phyloP scores from a whole-genome alignment of 2,329 filamentous ascomycete genomes.

The Arthroderma sp. region DNA sequence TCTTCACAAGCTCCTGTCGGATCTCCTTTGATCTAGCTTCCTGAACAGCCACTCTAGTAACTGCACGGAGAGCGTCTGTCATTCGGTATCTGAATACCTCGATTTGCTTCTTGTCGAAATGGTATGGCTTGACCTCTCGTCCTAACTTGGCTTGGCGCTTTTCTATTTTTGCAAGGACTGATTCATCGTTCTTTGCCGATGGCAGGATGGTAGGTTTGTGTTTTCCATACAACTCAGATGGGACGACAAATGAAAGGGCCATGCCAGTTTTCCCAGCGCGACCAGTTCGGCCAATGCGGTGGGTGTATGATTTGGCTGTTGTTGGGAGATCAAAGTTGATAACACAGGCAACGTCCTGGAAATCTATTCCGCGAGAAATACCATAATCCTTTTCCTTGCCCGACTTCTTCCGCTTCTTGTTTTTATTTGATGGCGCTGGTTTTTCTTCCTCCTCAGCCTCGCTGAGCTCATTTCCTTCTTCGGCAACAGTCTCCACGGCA shows the following conservation, averaged over 20 bases:
- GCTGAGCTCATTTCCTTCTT: conserved; percentile 17
- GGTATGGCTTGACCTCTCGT: conserved; percentile 76
- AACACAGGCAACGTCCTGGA: conserved; percentile 86
- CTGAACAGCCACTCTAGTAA: conserved; percentile 78
- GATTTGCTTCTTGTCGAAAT: conserved; percentile 87
- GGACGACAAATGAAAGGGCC: conserved; percentile 89
- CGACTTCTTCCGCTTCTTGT: conserved; percentile 52
- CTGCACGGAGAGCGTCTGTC: conserved; percentile 78
- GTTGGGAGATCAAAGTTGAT: conserved; percentile 94
- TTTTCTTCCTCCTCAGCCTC: conserved; percentile 29
- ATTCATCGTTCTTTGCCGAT: conserved; percentile 70
- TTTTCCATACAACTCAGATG: conserved; percentile 68
- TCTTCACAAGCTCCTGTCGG: conserved; percentile 78
- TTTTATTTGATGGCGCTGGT: conserved; percentile 26
- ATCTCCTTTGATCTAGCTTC: conserved; percentile 83
- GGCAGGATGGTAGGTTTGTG: conserved; percentile 74
- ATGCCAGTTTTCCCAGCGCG: conserved; percentile 85
- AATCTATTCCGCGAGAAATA: conserved; percentile 92
- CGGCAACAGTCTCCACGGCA: conserved; percentile 17
- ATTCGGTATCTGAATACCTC: conserved; percentile 92
- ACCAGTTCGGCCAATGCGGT: conserved; percentile 87
- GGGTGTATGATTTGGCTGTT: conserved; percentile 85
- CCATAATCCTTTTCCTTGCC: conserved; percentile 77
- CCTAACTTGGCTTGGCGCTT: conserved; percentile 67
- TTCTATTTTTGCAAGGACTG: conserved; percentile 65